Conservation (phyloP, 345 rosid species). For the Gossypium ekmanianum region DNA sequence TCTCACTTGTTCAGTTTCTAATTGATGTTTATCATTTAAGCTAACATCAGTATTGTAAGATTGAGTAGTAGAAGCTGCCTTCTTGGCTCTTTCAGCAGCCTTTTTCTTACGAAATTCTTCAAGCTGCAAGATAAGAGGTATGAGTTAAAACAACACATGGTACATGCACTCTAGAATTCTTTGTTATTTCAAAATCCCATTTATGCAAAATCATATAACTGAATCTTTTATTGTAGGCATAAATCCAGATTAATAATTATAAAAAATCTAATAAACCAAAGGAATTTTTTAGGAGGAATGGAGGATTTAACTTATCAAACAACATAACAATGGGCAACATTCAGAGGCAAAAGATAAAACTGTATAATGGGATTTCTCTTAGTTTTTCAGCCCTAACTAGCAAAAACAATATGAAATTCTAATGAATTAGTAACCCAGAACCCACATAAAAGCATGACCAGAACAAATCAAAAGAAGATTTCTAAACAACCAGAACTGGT, state of each 20-base stretch:
- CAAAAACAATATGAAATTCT: too few relatives aligned
- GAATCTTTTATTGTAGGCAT: not conserved
- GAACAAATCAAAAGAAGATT: not conserved
- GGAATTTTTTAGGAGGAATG: not conserved
- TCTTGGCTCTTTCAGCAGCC: constrained; percentile 81
- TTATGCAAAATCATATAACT: not conserved
- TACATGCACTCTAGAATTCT: not conserved
- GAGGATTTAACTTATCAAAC: not conserved
- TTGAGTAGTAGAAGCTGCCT: constrained; percentile 41
- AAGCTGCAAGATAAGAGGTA: constrained; percentile 43
- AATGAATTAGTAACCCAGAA: too few relatives aligned
- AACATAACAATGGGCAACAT: not conserved
- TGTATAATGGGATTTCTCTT: not conserved
- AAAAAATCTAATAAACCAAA: not conserved
- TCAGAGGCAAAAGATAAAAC: not conserved
- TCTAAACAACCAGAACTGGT: constrained; percentile 3
- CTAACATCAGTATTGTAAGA: constrained; percentile 35
- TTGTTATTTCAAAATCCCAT: not conserved
- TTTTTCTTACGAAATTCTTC: constrained; percentile 97
- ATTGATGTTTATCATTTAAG: constrained; percentile 31
- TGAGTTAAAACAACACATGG: not conserved
- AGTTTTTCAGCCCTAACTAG: not conserved
- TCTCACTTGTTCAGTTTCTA: constrained; percentile 32
- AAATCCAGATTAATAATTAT: too few relatives aligned
- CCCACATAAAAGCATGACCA: not conserved